phyloP scores from a whole-genome alignment of 2,329 filamentous ascomycete species.

The Sarocladiaceae sp. region DNA sequence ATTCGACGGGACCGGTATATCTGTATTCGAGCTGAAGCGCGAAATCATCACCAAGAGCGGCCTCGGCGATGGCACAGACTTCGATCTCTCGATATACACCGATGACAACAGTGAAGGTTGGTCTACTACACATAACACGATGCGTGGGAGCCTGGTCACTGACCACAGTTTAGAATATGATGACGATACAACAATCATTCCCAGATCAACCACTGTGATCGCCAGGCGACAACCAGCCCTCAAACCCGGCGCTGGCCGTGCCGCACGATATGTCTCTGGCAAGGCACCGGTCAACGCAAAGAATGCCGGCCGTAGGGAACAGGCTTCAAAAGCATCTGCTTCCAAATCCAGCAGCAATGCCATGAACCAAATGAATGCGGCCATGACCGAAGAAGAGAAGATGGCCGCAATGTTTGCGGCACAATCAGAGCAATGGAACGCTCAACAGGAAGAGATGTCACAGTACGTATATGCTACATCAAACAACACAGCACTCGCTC shows the following conservation, averaged over 20 bases:
- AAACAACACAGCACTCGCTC: conserved; percentile 8
- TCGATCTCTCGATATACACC: conserved; percentile 90
- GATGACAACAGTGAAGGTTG: conserved; percentile 86
- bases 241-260: conserved; percentile 82
- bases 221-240: conserved; percentile 80
- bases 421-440: conserved; percentile 86
- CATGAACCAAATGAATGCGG: conserved; percentile 64
- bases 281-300: conserved; percentile 91
- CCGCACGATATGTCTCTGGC: conserved; percentile 91
- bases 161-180: conserved; percentile 69
- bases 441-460: conserved; percentile 89
- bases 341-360: conserved; percentile 54
- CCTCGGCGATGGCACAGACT: conserved; percentile 91
- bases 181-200: conserved; percentile 96
- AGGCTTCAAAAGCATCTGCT: conserved; percentile 52
- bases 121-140: background rate
- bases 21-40: conserved; percentile 97
- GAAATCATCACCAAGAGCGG: conserved; percentile 96
- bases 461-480: conserved; percentile 49
- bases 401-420: conserved; percentile 89
- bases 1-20: conserved; percentile 96
- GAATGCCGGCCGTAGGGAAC: conserved; percentile 66
- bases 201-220: conserved; percentile 89
- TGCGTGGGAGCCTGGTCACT: conserved; percentile 15
- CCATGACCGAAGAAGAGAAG: conserved; percentile 90